Evolutionary conservation across 2,329 filamentous ascomycete species (phyloP).

Genomic region (Samsoniella hepiali): DNA sequence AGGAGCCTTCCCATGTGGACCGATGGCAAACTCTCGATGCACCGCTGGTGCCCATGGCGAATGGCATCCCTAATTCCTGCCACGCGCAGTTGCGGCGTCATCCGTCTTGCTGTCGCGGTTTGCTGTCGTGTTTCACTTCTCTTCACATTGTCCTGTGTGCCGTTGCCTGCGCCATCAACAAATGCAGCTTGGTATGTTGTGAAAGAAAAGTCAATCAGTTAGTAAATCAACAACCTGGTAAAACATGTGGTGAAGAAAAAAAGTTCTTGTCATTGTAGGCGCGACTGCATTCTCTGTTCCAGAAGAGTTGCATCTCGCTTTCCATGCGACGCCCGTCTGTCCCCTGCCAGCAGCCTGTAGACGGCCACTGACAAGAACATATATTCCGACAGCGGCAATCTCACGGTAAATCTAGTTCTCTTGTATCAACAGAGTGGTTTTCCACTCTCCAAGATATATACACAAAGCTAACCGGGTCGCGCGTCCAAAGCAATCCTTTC

Average conservation of each 20-base stretch:
- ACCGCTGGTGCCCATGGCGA: not conserved
- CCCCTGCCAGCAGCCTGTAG: not conserved
- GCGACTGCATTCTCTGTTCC: not conserved
- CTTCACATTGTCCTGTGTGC: not conserved
- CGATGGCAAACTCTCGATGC: constrained; percentile 12
- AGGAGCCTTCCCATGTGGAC: constrained; percentile 15
- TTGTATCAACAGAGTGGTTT: constrained; percentile 31
- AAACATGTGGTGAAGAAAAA: not conserved
- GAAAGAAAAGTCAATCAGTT: not conserved
- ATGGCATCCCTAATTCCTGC: not conserved
- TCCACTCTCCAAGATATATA: constrained; percentile 46
- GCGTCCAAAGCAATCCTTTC: constrained; percentile 25
- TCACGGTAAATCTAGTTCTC: constrained; percentile 8
- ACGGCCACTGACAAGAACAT: not conserved
- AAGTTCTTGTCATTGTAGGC: constrained; percentile 11
- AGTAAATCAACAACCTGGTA: not conserved
- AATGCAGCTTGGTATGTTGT: not conserved
- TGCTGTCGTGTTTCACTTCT: not conserved
- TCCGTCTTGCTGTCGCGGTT: not conserved
- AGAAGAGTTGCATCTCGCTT: constrained; percentile 5
- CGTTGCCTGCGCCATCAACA: not conserved
- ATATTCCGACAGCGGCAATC: not conserved
- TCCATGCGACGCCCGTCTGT: not conserved
- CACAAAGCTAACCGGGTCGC: constrained; percentile 30
- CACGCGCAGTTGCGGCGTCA: constrained; percentile 3